phyloP scores from a whole-genome alignment of 2,329 filamentous ascomycete genomes.

The Ceratocystis destructans region DNA sequence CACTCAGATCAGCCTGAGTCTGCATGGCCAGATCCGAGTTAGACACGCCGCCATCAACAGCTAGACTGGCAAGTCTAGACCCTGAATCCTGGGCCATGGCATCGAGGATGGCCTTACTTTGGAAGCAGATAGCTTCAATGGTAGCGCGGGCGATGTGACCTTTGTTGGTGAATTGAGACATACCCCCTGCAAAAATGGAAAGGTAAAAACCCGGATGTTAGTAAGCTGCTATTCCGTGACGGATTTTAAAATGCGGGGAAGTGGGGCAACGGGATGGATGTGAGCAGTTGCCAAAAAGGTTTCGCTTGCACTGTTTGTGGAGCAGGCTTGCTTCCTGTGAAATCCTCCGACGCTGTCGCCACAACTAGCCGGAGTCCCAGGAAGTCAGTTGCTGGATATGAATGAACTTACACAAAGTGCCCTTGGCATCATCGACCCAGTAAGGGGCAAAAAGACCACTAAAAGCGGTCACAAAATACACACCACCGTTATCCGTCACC shows the following conservation, averaged over 20 bases:
- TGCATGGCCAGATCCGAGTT: slow-evolving; percentile 85
- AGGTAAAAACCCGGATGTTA: slow-evolving; percentile 11
- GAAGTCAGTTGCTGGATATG: no score
- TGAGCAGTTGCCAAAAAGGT: background rate
- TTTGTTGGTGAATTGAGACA: slow-evolving; percentile 71
- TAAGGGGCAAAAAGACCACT: slow-evolving; percentile 84
- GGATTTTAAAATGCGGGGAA: slow-evolving; percentile 3
- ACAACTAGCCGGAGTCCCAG: no score
- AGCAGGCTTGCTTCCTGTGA: no score
- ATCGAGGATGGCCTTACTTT: slow-evolving; percentile 81
- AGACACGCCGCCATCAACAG: slow-evolving; percentile 80
- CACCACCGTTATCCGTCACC: slow-evolving; percentile 61
- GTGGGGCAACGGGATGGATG: background rate
- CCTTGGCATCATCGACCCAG: slow-evolving; percentile 87
- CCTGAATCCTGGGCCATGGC: slow-evolving; percentile 81
- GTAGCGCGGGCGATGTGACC: slow-evolving; percentile 82
- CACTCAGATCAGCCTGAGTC: slow-evolving; percentile 73
- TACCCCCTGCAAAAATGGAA: slow-evolving; percentile 44
- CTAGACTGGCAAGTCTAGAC: slow-evolving; percentile 58
- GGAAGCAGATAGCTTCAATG: slow-evolving; percentile 81
- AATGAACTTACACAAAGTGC: slow-evolving; percentile 54
- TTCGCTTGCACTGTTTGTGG: slow-evolving; percentile 8
- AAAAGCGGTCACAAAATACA: slow-evolving; percentile 80
- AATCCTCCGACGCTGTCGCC: background rate
- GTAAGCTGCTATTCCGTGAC: background rate